Evolutionary conservation across 1,284 basidiomycete genomes (phyloP), one percentile per base, ranked within the genome.

Genomic region (Tilletia caries): DNA sequence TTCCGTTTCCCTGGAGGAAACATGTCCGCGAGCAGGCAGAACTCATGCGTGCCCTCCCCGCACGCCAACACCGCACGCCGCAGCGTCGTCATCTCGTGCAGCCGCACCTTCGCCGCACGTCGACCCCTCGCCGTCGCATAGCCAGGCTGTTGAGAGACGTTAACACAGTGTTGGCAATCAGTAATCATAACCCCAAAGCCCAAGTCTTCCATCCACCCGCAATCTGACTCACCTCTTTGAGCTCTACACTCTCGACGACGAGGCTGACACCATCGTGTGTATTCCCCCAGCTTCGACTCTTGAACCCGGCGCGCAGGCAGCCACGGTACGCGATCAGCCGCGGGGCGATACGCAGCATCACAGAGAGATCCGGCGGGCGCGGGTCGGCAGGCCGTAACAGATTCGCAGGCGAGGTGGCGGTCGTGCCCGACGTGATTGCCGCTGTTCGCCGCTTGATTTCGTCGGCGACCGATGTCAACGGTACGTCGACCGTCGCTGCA

Each of bases 221-320:
- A 6, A 33, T 27, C 12, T 41, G 58, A 62, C 85, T 76, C 68
- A 86, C 85, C 68, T 79, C 76, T n/a, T 85, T 72, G 2, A 86
- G 76, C 67, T 85, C 82, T 2, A 87, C 85, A 4, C 76, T 76
- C 71, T 88, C 86, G 10, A 88, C 84, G 4, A 86, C 84, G 29
- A 88, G 82, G 72, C 85, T 86, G 5, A 85, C 84, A 2, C 87
- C 87, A 72, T 88, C 87, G 79, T 88, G 87, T 33, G 86, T 85
- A 73, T 87, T 88, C 13, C 87, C 87, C 87, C 87, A 88, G 10
- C 82, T 83, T 27, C 87, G 77, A 44, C 85, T 86, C 67, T 79
- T 78, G 29, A 88, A 74, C 0, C 87, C 87, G 66, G 85, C 85
- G 44, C 86, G 76, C 70, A 86, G 84, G 23, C 85, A 85, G 3